Evolutionary conservation across 73 alveolate species (phyloP), one percentile per base, ranked within the genome.

Genomic region (Paramecium primaurelia): DNA sequence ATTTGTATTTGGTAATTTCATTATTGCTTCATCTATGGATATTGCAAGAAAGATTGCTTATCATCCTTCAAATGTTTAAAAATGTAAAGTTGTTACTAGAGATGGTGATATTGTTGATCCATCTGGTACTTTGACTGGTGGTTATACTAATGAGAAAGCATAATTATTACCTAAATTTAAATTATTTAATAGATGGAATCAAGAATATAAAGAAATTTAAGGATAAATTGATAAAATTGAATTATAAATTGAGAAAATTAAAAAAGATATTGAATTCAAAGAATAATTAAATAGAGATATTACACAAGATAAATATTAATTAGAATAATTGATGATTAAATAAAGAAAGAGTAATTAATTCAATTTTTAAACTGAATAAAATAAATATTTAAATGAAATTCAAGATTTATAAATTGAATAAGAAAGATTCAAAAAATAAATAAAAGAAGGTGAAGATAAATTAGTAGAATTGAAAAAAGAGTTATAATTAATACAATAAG

Each of bases 61-160:
- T 68, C 93, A 90, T 68, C 86, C 83, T 30, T 94, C 94, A 11
- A 84, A 88, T n/a, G 89, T 92, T 32, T 51, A 80, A 59, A 93
- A 92, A 84, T 94, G 89, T 34, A 91, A 94, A 86, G 95, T 98
- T 75, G 99, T 97, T 11, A 96, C 98, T 77, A 92, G 96, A 20
- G 97, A 96, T 45, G 99, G 99, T 38, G 99, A 97, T 93, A 95
- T 87, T 25, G 94, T 95, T 73, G 97, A 95, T 49, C 98, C 98
- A 18, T 84, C 83, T 73, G 99, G 99, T 73, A 94, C 94, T 16
- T 86, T 97, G 75, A 88, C 95, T 0, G 99, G 99, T 40, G 99
- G 99, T 54, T 96, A 93, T 51, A 69, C 83, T 58, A 75, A 86
- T 69, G 84, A 59, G 22, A 92, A 42, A 86, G 54, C 20, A 38